Conservation (phyloP, 208 protist genomes). For the Leishmania mexicana region DNA sequence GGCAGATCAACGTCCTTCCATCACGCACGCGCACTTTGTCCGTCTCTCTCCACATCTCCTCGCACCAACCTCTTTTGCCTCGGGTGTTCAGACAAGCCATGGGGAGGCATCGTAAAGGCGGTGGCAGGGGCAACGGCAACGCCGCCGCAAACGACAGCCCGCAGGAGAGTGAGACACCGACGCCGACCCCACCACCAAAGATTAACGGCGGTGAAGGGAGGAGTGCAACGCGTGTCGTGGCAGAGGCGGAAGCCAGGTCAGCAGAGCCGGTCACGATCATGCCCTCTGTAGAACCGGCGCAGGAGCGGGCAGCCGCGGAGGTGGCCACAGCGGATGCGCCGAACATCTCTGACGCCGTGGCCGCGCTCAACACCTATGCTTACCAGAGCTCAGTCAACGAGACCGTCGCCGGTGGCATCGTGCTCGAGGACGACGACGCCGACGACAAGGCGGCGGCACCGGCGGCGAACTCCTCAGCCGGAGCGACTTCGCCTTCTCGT, state of each 20-base stretch:
- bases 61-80: not conserved
- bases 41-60: not conserved
- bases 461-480: not conserved
- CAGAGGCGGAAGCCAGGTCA: not conserved
- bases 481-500: not conserved
- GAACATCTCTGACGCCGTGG: conserved; percentile 16
- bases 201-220: not conserved
- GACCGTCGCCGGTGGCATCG: not conserved
- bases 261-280: not conserved
- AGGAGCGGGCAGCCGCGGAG: not conserved
- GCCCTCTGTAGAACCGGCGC: not conserved
- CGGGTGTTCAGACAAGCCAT: not conserved
- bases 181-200: not conserved
- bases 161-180: not conserved
- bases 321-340: not conserved
- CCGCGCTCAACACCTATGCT: conserved; percentile 34
- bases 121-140: not conserved
- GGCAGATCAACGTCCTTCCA: not conserved
- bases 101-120: not conserved
- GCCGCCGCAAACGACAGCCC: not conserved
- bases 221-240: not conserved
- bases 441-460: not conserved
- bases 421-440: not conserved
- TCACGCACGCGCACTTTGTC: not conserved
- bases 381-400: conserved; percentile 13